Conservation (phyloP, 768 basidiomycete genomes). For the Mycena chlorophos region DNA sequence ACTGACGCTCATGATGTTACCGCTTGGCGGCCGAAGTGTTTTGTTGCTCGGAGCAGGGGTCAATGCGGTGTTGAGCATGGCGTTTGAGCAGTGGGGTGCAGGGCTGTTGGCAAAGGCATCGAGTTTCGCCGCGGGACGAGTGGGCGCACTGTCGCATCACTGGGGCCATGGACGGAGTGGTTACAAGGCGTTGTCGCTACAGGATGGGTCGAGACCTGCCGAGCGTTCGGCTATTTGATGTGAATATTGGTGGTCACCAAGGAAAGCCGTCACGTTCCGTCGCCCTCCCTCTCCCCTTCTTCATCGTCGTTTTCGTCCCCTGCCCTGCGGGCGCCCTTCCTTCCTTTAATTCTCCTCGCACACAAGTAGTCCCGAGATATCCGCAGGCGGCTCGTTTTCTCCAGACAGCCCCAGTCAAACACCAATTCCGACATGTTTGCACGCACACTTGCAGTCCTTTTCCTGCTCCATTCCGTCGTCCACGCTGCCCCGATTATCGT, state of each 20-base stretch:
- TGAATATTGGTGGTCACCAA: conserved; percentile 10
- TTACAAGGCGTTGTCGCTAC: conserved; percentile 73
- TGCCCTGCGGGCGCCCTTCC: conserved; percentile 49
- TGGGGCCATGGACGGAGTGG: conserved; percentile 65
- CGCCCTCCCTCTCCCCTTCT: conserved; percentile 18
- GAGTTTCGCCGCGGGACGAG: conserved; percentile 50
- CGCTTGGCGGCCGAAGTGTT: conserved; percentile 63
- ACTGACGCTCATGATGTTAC: conserved; percentile 78
- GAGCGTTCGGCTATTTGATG: conserved; percentile 18
- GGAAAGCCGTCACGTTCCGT: neutral
- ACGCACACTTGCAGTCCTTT: conserved; percentile 35
- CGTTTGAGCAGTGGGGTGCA: conserved; percentile 78
- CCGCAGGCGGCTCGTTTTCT: conserved; percentile 50
- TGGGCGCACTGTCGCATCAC: conserved; percentile 78
- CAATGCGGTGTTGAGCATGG: conserved; percentile 72
- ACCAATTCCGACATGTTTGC: conserved; percentile 40
- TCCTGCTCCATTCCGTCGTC: conserved; percentile 40
- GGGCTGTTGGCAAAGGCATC: conserved; percentile 54
- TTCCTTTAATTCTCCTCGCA: conserved; percentile 40
- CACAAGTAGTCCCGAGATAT: conserved; percentile 30
- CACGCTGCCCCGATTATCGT: conserved; percentile 39
- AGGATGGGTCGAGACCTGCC: conserved; percentile 46
- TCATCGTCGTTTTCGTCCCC: conserved; percentile 29
- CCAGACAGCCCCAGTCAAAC: conserved; percentile 25
- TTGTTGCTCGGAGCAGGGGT: conserved; percentile 65